A percentile compares a stretch with the other conserved stretches of the same genome.
These are phyloP conservation scores for Pichia kudriavzevii DNA, from an alignment of 1,139 yeast species.

Conservation along the genomic window DNA sequence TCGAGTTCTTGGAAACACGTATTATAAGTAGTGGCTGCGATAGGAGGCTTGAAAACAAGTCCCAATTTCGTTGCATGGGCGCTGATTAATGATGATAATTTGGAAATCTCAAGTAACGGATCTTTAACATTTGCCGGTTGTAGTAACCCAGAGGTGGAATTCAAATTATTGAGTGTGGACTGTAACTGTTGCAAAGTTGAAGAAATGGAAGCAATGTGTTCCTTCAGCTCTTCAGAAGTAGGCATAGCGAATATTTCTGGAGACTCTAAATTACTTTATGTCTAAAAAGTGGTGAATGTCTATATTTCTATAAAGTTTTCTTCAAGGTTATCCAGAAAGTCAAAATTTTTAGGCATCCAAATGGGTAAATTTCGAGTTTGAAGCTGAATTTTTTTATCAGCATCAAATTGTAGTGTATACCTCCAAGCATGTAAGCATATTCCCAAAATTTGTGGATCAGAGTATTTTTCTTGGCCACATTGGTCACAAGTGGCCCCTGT, in stretches of 20 bases:
- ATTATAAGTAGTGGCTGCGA: constrained; percentile 30
- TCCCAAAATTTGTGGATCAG: constrained; percentile 34
- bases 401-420: constrained; percentile 28
- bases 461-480: constrained; percentile 36
- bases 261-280: too few species aligned
- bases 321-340: not conserved
- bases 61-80: constrained; percentile 81
- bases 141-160: not conserved
- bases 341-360: not conserved
- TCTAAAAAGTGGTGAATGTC: too few species aligned
- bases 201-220: constrained; percentile 1
- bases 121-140: constrained; percentile 32
- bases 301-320: not conserved
- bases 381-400: constrained; percentile 6
- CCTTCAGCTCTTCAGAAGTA: constrained; percentile 5
- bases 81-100: constrained; percentile 51
- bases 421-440: constrained; percentile 50
- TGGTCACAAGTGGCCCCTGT: constrained; percentile 30
- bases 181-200: constrained; percentile 5
- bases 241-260: too few species aligned
- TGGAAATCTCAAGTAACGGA: constrained; percentile 51
- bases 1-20: constrained; percentile 51
- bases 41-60: constrained; percentile 61
- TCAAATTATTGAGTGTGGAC: not conserved
- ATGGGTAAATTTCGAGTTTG: constrained; percentile 1